Evolutionary conservation across 1,284 basidiomycete genomes (phyloP).

Genomic region (Apiotrichum montevideense): DNA sequence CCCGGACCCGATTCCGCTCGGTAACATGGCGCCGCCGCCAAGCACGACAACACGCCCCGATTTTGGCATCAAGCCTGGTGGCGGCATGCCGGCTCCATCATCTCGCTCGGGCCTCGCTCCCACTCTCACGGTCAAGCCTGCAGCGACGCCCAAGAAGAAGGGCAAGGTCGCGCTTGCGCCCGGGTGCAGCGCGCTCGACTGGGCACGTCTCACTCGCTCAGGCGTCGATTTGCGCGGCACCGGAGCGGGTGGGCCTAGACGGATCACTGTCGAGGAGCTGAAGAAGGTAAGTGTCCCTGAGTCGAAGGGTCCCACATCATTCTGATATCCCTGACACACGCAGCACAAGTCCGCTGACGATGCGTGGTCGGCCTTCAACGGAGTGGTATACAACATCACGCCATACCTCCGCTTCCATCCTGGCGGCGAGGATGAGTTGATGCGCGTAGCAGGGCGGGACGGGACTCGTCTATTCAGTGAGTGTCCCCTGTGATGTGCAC

Average conservation of each 20-base stretch:
- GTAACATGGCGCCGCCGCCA: slow-evolving; percentile 39
- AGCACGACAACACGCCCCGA: slow-evolving; percentile 32
- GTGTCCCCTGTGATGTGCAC: slow-evolving; percentile 45
- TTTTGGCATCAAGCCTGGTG: slow-evolving; percentile 39
- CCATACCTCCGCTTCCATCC: slow-evolving; percentile 89
- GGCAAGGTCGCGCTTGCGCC: slow-evolving; percentile 84
- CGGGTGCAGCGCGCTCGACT: slow-evolving; percentile 87
- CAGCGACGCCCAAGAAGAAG: slow-evolving; percentile 51
- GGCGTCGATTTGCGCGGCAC: slow-evolving; percentile 67
- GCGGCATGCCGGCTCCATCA: slow-evolving; percentile 10
- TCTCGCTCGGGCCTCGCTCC: slow-evolving; percentile 12
- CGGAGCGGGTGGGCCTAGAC: slow-evolving; percentile 50
- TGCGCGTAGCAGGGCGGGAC: slow-evolving; percentile 93
- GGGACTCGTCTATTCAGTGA: slow-evolving; percentile 89
- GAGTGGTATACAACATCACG: slow-evolving; percentile 95
- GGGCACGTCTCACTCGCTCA: slow-evolving; percentile 79
- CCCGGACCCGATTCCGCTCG: slow-evolving; percentile 33
- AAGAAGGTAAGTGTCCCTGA: slow-evolving; percentile 61
- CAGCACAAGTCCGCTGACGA: slow-evolving; percentile 58
- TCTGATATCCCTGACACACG: slow-evolving; percentile 26
- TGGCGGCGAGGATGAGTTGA: slow-evolving; percentile 85
- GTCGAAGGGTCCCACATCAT: slow-evolving; percentile 59
- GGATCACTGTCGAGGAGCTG: slow-evolving; percentile 76
- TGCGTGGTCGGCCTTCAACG: slow-evolving; percentile 88
- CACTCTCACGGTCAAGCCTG: slow-evolving; percentile 15